phyloP scores from a whole-genome alignment of 1,284 basidiomycete species.

The Cryptococcus wingfieldii region DNA sequence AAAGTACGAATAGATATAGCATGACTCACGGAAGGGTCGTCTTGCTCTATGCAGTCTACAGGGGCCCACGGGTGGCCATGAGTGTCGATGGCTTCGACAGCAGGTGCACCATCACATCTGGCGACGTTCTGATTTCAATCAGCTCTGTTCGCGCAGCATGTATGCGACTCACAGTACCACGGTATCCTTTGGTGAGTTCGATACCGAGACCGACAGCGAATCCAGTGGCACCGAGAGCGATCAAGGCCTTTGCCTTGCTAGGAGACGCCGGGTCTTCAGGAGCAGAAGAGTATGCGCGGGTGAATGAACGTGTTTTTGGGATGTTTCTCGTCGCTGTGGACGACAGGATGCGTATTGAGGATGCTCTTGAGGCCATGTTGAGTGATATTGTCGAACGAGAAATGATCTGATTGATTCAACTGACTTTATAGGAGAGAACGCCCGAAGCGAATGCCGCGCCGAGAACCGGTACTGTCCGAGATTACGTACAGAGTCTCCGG shows the following conservation, averaged over 20 bases:
- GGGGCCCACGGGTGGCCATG: slow-evolving; percentile 37
- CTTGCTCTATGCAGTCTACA: slow-evolving; percentile 37
- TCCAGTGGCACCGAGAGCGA: slow-evolving; percentile 16
- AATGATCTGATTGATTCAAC: too few species aligned
- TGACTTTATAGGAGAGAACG: too few species aligned
- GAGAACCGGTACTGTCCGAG: too few species aligned
- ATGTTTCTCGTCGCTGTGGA: neutral
- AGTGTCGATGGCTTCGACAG: slow-evolving; percentile 27
- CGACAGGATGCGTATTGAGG: neutral
- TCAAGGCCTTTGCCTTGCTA: slow-evolving; percentile 5
- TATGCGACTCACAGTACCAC: neutral
- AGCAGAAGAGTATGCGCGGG: neutral
- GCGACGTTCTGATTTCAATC: slow-evolving; percentile 5
- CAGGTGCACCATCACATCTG: slow-evolving; percentile 36
- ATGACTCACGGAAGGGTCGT: slow-evolving; percentile 43
- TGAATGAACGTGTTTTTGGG: neutral
- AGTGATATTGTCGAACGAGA: too few species aligned
- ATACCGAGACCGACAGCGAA: slow-evolving; percentile 16
- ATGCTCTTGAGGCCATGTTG: neutral
- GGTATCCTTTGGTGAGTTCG: slow-evolving; percentile 11
- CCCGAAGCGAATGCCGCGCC: too few species aligned
- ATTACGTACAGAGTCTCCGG: too few species aligned
- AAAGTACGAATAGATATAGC: neutral
- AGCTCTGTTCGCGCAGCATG: neutral
- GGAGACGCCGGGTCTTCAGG: neutral